Evolutionary conservation across 441 rosid species (phyloP).

Genomic region (Flueggea neowawraea): DNA sequence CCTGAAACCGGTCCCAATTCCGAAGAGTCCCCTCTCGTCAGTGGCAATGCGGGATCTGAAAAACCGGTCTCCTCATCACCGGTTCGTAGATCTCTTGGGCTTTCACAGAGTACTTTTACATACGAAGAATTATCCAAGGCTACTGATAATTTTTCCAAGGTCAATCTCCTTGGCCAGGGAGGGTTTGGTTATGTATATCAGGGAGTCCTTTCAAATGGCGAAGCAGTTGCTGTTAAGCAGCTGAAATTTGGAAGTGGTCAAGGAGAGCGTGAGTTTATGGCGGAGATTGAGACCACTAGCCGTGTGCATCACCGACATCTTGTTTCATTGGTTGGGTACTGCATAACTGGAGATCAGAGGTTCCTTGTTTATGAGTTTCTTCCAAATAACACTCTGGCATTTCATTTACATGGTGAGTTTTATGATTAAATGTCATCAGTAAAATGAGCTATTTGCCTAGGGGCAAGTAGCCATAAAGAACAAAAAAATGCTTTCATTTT

Average conservation of each 20-base stretch:
- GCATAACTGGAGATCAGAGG: slow-evolving; percentile 63
- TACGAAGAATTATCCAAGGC: slow-evolving; percentile 75
- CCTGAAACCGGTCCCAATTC: slow-evolving; percentile 17
- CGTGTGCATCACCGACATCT: slow-evolving; percentile 90
- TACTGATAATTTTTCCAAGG: slow-evolving; percentile 73
- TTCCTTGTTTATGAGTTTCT: slow-evolving; percentile 96
- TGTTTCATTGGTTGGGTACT: slow-evolving; percentile 84
- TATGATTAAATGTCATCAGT: background rate
- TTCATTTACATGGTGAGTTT: slow-evolving; percentile 82
- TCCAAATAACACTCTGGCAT: slow-evolving; percentile 83
- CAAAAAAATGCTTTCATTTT: too few species aligned
- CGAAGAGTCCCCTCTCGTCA: slow-evolving; percentile 49
- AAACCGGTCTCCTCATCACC: slow-evolving; percentile 53
- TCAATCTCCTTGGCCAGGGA: slow-evolving; percentile 91
- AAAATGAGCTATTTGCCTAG: too few species aligned
- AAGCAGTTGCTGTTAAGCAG: slow-evolving; percentile 85
- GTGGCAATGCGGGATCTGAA: slow-evolving; percentile 61
- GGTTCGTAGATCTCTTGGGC: slow-evolving; percentile 56
- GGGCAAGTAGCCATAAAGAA: too few species aligned
- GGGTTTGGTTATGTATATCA: slow-evolving; percentile 94
- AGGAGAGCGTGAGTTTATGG: slow-evolving; percentile 96
- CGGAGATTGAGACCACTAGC: slow-evolving; percentile 92
- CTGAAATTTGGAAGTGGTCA: slow-evolving; percentile 91
- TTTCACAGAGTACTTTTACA: slow-evolving; percentile 65
- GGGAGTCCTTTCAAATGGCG: slow-evolving; percentile 76